Percentiles rank a stretch among this genome's conserved stretches.
Evolutionary conservation across 2,329 filamentous ascomycete species (phyloP).

Genomic region (Aspergillus pseudoglaucus): DNA sequence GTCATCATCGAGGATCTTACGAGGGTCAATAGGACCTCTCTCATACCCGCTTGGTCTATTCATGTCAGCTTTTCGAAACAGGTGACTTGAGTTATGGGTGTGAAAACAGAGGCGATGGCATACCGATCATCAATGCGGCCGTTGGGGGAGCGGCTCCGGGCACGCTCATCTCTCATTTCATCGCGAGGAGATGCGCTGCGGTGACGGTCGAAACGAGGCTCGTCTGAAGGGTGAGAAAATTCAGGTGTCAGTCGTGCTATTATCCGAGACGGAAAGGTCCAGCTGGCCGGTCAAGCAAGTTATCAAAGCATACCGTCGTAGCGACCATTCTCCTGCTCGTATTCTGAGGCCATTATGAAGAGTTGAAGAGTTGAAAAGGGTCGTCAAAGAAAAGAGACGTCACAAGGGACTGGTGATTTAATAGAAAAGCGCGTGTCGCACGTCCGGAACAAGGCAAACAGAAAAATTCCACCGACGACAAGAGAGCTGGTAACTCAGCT

Average conservation of each 20-base stretch:
- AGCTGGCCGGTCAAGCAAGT: not conserved
- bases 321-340: slow-evolving; percentile 58
- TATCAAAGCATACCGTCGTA: slow-evolving; percentile 53
- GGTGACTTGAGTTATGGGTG: not conserved
- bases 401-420: not conserved
- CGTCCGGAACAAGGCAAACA: slow-evolving; percentile 3
- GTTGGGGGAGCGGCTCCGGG: slow-evolving; percentile 60
- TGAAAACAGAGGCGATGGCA: slow-evolving; percentile 8
- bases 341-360: slow-evolving; percentile 46
- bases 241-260: slow-evolving; percentile 8
- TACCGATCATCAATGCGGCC: slow-evolving; percentile 51
- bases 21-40: slow-evolving; percentile 35
- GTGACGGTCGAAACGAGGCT: slow-evolving; percentile 60
- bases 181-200: slow-evolving; percentile 61
- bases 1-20: slow-evolving; percentile 45
- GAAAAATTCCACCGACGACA: slow-evolving; percentile 14
- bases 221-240: slow-evolving; percentile 37
- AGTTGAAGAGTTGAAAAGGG: slow-evolving; percentile 11
- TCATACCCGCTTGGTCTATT: slow-evolving; percentile 28
- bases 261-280: not conserved
- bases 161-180: slow-evolving; percentile 47
- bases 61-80: not conserved
- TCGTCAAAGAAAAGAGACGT: slow-evolving; percentile 9
- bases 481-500: slow-evolving; percentile 5
- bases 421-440: slow-evolving; percentile 6